A percentile compares a stretch with the other conserved stretches of the same genome.
Conservation (phyloP, 202 grass and related monocot species). For the Panicum hallii region DNA sequence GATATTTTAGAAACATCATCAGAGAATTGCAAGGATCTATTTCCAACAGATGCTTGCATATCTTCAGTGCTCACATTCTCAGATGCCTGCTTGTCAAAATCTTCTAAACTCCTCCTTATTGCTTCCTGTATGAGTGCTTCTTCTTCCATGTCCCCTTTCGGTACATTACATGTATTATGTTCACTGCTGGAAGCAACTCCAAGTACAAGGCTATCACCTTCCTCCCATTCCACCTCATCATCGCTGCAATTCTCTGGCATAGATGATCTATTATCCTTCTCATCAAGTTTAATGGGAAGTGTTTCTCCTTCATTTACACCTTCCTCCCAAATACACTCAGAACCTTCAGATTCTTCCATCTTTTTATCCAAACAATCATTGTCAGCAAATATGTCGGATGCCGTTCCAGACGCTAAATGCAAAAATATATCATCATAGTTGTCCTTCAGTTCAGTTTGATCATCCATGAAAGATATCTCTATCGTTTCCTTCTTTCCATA, state of each 20-base stretch:
- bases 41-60: conserved; percentile 37
- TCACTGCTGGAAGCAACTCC: conserved; percentile 59
- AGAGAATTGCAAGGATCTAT: conserved; percentile 45
- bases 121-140: conserved; percentile 86
- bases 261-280: conserved; percentile 50
- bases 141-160: conserved; percentile 84
- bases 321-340: conserved; percentile 76
- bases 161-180: conserved; percentile 56
- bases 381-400: conserved; percentile 43
- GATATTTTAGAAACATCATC: conserved; percentile 38
- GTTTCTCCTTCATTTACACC: conserved; percentile 59
- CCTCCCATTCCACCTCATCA: conserved; percentile 82
- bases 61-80: conserved; percentile 42
- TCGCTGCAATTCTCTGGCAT: conserved; percentile 49
- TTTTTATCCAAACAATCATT: conserved; percentile 45
- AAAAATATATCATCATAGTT: conserved; percentile 83
- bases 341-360: conserved; percentile 59
- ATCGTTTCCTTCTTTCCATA: conserved; percentile 59
- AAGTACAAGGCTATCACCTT: conserved; percentile 62
- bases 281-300: conserved; percentile 43
- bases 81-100: conserved; percentile 57
- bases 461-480: conserved; percentile 86
- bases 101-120: conserved; percentile 84
- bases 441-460: conserved; percentile 63
- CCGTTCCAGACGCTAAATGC: conserved; percentile 68